A percentile compares a stretch with the other conserved stretches of the same genome.
Evolutionary conservation across 441 rosid genomes (phyloP).

Genomic region (Erodium texanum): DNA sequence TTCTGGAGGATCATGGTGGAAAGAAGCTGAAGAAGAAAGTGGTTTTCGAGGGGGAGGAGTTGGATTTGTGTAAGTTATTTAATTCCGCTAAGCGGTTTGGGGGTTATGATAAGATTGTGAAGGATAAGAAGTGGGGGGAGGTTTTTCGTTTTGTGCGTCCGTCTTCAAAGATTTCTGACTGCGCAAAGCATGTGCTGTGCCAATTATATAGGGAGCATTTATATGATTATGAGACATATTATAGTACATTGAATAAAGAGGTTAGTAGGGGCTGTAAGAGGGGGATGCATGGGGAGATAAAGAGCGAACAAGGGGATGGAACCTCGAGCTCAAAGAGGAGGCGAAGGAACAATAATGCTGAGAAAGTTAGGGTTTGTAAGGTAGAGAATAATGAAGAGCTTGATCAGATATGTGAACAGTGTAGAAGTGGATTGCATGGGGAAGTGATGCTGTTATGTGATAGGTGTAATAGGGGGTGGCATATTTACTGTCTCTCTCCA

Average conservation of each 20-base stretch:
- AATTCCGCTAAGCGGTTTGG: slow-evolving; percentile 90
- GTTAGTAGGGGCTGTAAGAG: slow-evolving; percentile 45
- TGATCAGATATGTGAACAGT: slow-evolving; percentile 86
- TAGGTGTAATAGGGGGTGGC: slow-evolving; percentile 96
- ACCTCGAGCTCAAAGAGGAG: slow-evolving; percentile 44
- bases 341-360: slow-evolving; percentile 34
- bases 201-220: slow-evolving; percentile 76
- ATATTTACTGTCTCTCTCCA: slow-evolving; percentile 82
- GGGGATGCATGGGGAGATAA: slow-evolving; percentile 27
- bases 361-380: slow-evolving; percentile 31
- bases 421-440: slow-evolving; percentile 78
- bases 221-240: slow-evolving; percentile 66
- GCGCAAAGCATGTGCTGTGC: slow-evolving; percentile 81
- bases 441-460: slow-evolving; percentile 97
- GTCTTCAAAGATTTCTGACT: slow-evolving; percentile 59
- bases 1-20: slow-evolving; percentile 60
- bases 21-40: slow-evolving; percentile 70
- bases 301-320: slow-evolving; percentile 28
- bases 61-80: slow-evolving; percentile 83
- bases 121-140: slow-evolving; percentile 82
- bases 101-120: slow-evolving; percentile 62
- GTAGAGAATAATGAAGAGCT: slow-evolving; percentile 35
- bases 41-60: slow-evolving; percentile 72
- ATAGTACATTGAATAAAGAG: slow-evolving; percentile 38
- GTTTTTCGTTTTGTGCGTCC: slow-evolving; percentile 66